Evolutionary conservation across 345 rosid genomes (phyloP), one percentile per base, ranked within the genome.

Genomic region (Adansonia digitata): DNA sequence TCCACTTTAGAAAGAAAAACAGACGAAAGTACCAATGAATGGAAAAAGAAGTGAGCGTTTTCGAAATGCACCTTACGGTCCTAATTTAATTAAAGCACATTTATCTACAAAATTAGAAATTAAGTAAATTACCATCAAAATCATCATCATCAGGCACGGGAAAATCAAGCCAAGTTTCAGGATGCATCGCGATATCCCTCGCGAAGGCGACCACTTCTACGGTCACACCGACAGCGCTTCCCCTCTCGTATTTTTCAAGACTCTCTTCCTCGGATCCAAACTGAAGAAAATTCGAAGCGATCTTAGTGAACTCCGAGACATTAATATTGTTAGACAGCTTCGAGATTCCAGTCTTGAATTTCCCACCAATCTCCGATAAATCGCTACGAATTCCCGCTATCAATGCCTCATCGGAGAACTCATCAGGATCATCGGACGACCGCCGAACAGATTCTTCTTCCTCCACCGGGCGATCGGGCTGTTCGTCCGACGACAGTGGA

Each of bases 91-190:
- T 46, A n/a, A 46, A 61, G 76, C 31, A 31, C 20, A 29, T 45
- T 60, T 31, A 46, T 74, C 5, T 17, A 46, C 31, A 8, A 45
- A 31, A 31, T 11, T n/a, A 46, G 18, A 40, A 55, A 15, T 75
- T 55, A 18, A 63, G 34, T 14, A 62, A 34, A 18, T 26, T 79
- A 93, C 98, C 98, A 74, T 91, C 94, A 71, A 88, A 93, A 71
- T 84, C 89, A 43, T 84, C 91, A 46, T 84, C 84, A 5, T 91
- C 90, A 14, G 88, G 88, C 13, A 92, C 77, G 24, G 97, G 99
- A 74, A 96, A 96, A 83, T 93, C 94, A 1, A 93, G 79, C 99
- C 99, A 96, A 75, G 99, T 93, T 82, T 90, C 92, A 0, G 99
- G 98, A 89, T 96, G 97, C 97, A 86, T 82, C n/a, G 97, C 88